Percentiles rank a stretch among this genome's conserved stretches.
Conservation (phyloP, 2,329 filamentous ascomycete genomes). For the Aaosphaeria arxii region DNA sequence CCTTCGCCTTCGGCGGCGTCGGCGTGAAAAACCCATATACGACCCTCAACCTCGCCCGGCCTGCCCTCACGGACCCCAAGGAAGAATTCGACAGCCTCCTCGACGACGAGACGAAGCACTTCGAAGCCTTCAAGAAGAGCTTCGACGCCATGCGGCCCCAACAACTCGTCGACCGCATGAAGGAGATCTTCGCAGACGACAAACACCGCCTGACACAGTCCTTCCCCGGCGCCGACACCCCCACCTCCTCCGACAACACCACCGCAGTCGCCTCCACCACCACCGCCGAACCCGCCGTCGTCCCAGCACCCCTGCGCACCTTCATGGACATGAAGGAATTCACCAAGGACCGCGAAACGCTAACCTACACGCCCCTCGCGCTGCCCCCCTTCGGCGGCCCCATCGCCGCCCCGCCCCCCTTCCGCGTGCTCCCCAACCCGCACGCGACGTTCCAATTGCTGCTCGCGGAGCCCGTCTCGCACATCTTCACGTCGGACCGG, state of each 20-base stretch:
- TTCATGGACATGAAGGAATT: neutral
- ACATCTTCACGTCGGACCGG: slow-evolving; percentile 4
- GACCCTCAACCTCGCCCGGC: slow-evolving; percentile 15
- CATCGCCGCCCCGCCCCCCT: neutral
- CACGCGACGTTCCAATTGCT: slow-evolving; percentile 9
- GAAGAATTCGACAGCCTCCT: slow-evolving; percentile 9
- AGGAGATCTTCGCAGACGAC: slow-evolving; percentile 11
- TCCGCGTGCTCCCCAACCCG: slow-evolving; percentile 4
- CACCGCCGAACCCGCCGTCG: neutral
- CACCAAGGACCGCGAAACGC: slow-evolving; percentile 13
- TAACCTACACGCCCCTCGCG: slow-evolving; percentile 3
- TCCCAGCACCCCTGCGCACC: neutral
- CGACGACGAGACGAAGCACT: slow-evolving; percentile 16
- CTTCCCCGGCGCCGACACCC: neutral
- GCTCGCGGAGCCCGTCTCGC: slow-evolving; percentile 7
- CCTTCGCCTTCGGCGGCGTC: slow-evolving; percentile 24
- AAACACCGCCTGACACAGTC: neutral
- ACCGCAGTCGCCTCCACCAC: slow-evolving; percentile 5
- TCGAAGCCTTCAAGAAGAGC: slow-evolving; percentile 3
- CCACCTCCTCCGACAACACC: neutral
- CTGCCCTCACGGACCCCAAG: slow-evolving; percentile 6
- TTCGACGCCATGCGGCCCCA: too few species aligned
- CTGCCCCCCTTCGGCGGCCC: neutral
- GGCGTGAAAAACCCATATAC: slow-evolving; percentile 27
- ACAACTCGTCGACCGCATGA: slow-evolving; percentile 10